Evolutionary conservation across 164 flowering plant genomes (phyloP), one percentile per base, ranked within the genome.

Genomic region (Paratinospora sagittata): DNA sequence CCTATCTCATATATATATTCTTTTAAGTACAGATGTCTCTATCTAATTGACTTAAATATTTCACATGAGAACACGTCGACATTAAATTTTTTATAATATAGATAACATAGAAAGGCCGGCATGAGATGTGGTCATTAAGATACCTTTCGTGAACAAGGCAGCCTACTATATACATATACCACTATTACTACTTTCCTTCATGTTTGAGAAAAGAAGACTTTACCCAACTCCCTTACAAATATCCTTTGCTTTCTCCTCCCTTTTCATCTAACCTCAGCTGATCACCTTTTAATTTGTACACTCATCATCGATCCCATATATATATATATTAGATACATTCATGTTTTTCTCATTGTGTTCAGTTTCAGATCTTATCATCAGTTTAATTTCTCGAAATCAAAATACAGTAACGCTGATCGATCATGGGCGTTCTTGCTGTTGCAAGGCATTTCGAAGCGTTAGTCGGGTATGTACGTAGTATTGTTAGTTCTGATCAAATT

Each of bases 201-300:
- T 52, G 58, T 52, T 52, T 52, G 58, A 21, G 58, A 52, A 52
- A 52, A 52, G 58, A 52, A 52, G 58, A 52, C 58, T 52, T 52
- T 52, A 52, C 3, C 58, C 58, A 52, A 52, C 21, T 16, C 21
- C 16, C 58, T 52, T 52, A 16, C 58, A 52, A 52, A 52, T n/a
- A n/a, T 52, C 17, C 58, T 19, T 52, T 52, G 58, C 58, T 52
- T 52, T 52, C 58, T 52, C 21, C n/a, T 52, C 58, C n/a, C n/a
- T 52, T 52, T 52, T 19, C n/a, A 52, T 52, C 58, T 17, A 52
- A 52, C 16, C 58, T 21, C 0, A 2, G 0, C 58, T 52, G 0
- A 52, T 52, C 6, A n/a, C 14, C 58, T 52, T 43, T 52, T 16
- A 4, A 49, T 52, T 10, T 52, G 19, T 0, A 43, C 49, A 43